A percentile compares a stretch with the other conserved stretches of the same genome.
phyloP scores from a whole-genome alignment of 176 grass and related monocot species.

The Elymus sibiricus region DNA sequence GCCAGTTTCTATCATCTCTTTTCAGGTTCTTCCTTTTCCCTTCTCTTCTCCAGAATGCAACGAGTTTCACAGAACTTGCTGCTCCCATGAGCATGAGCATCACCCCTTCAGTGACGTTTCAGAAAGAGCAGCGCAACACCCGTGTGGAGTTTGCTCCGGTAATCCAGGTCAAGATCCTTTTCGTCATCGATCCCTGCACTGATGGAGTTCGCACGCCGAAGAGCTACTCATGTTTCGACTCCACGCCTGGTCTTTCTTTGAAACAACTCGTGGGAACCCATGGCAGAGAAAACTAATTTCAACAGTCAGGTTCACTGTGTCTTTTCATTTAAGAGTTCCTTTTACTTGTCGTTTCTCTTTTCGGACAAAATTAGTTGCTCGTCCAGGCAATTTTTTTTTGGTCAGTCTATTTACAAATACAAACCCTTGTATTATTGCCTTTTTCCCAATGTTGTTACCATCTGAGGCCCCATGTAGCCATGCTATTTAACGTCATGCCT shows the following conservation, averaged over 20 bases:
- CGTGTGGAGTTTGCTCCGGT: neutral
- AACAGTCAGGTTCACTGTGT: neutral
- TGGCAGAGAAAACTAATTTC: neutral
- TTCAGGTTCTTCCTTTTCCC: neutral
- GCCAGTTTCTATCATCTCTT: neutral
- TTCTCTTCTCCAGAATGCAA: slow-evolving; percentile 17
- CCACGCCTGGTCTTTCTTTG: neutral
- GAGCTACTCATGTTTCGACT: neutral
- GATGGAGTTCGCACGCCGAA: neutral
- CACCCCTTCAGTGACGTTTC: neutral
- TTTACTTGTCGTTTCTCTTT: slow-evolving; percentile 20
- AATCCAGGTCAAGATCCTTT: neutral
- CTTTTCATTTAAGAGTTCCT: slow-evolving; percentile 12
- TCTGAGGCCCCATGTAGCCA: neutral
- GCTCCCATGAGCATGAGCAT: neutral
- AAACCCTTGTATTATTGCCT: slow-evolving; percentile 23
- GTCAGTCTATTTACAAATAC: slow-evolving; percentile 61
- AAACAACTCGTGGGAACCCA: neutral
- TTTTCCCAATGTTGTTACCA: slow-evolving; percentile 8
- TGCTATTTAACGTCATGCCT: neutral
- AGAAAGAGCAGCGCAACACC: neutral
- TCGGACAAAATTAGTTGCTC: slow-evolving; percentile 43
- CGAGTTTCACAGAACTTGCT: slow-evolving; percentile 1
- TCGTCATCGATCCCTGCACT: neutral
- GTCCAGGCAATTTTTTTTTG: slow-evolving; percentile 35